Base-by-base conservation (phyloP, 2,329 filamentous ascomycete species). In the Aplosporella prunicola region DNA sequence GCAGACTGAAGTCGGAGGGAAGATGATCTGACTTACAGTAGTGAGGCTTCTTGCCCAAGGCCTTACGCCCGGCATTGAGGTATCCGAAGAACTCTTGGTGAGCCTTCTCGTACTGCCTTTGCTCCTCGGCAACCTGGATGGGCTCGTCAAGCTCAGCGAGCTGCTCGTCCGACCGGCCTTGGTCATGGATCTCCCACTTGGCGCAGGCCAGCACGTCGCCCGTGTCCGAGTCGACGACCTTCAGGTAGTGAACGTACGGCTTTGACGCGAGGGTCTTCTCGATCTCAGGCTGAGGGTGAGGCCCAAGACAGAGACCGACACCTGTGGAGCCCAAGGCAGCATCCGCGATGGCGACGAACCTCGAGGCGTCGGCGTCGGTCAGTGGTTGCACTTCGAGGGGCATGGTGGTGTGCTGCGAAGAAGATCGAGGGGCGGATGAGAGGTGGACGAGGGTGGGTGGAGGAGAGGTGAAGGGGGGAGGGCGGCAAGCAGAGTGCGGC, bases 311-410 rank as follows among this genome's bases (percentile, higher is more conserved):
- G 7, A 42, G 22, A 2, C 49, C 47, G 20, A 60, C 53, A 30
- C 51, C 51, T 6, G 28, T 39, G 9, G 35, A 36, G 42, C 20
- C 15, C 20, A 61, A 59, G 6, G 58, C 55, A 5, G 47, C 45
- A 13, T 42, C 29, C 18, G 54, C 48, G 25, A 61, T 53, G 20
- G 41, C 35, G 14, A 47, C 45, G 24, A 59, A 53, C 24, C 48
- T 45, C 6, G 47, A 43, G 11, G 58, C 39, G 41, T 62, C 58
- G 26, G 43, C 20, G 16, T 52, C 47, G 2, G 40, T 36, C 20
- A 55, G 38, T 8, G 44, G 52, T 6, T 47, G 51, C 15, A 62
- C 26, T 49, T 60, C 47, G 28, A 62, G 53, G 13, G 51, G 50
- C 58, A 62, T 62, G 1, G 38, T 43, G 42, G 22, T 11, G 10